phyloP scores from a whole-genome alignment of 1,284 basidiomycete species.

The Marasmius tenuissimus region DNA sequence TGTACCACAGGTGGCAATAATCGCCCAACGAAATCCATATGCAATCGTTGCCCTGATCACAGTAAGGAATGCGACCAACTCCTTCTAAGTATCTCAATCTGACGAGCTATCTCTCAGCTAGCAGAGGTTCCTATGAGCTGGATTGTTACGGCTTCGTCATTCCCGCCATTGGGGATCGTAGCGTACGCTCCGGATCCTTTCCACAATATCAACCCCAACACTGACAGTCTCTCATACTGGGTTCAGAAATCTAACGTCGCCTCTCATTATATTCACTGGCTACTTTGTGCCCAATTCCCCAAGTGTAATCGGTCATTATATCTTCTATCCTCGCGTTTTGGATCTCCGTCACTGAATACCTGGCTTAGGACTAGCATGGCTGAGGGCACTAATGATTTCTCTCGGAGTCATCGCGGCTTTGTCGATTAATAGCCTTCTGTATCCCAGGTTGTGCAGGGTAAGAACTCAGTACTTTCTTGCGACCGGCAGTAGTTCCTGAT shows the following conservation, averaged over 20 bases:
- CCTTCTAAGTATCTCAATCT: not conserved
- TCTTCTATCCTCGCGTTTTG: not conserved
- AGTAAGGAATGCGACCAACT: slow-evolving; percentile 26
- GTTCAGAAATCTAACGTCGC: slow-evolving; percentile 42
- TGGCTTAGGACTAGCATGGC: slow-evolving; percentile 36
- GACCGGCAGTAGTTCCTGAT: not conserved
- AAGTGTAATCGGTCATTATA: slow-evolving; percentile 31
- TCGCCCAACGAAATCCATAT: slow-evolving; percentile 43
- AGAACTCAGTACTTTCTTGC: slow-evolving; percentile 6
- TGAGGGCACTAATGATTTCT: slow-evolving; percentile 42
- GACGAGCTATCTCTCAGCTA: slow-evolving; percentile 23
- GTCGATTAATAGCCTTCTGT: slow-evolving; percentile 44
- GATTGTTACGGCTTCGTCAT: slow-evolving; percentile 40
- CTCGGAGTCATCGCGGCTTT: slow-evolving; percentile 48
- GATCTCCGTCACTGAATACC: not conserved
- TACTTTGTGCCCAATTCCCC: slow-evolving; percentile 32
- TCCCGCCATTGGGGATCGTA: slow-evolving; percentile 45
- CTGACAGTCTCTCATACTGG: not conserved
- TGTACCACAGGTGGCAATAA: slow-evolving; percentile 35
- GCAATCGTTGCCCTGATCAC: slow-evolving; percentile 42
- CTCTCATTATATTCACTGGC: slow-evolving; percentile 41
- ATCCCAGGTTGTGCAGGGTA: slow-evolving; percentile 49
- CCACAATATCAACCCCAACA: not conserved
- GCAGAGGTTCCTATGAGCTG: slow-evolving; percentile 49
- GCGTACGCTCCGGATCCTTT: slow-evolving; percentile 32